Conservation (phyloP, 75 land plant species). For the Sequoiadendron giganteum region DNA sequence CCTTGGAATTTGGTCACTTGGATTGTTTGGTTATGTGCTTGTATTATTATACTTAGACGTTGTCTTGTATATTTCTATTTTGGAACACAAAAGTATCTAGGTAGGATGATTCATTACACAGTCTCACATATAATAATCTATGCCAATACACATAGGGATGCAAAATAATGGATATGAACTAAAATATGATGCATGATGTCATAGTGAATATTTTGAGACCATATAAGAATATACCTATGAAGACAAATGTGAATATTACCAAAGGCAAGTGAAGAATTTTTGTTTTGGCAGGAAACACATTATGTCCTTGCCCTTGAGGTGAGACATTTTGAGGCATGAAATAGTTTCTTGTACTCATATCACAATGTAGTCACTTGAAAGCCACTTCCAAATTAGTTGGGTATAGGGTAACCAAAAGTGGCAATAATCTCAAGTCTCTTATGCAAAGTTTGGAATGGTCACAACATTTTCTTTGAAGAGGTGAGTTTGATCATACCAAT, state of each 20-base stretch:
- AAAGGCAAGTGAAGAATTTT: neutral
- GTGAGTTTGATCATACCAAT: neutral
- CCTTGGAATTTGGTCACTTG: neutral
- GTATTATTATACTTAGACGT: neutral
- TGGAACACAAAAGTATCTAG: neutral
- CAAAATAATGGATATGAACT: neutral
- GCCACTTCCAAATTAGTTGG: neutral
- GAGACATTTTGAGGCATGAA: neutral
- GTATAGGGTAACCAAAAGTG: neutral
- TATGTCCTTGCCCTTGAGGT: neutral
- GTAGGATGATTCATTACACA: neutral
- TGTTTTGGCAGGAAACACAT: neutral
- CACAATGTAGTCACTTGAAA: neutral
- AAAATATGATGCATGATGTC: neutral
- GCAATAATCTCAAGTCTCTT: neutral
- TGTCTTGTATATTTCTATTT: neutral
- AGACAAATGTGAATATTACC: neutral
- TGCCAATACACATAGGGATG: neutral
- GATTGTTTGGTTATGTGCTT: neutral
- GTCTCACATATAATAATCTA: neutral
- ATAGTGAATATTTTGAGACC: neutral
- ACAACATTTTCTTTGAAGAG: neutral
- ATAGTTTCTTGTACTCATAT: too few relatives aligned
- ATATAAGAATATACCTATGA: neutral
- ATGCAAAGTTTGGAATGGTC: neutral